phyloP scores from a whole-genome alignment of 2,329 filamentous ascomycete species.

The Ascocoryne sarcoides region DNA sequence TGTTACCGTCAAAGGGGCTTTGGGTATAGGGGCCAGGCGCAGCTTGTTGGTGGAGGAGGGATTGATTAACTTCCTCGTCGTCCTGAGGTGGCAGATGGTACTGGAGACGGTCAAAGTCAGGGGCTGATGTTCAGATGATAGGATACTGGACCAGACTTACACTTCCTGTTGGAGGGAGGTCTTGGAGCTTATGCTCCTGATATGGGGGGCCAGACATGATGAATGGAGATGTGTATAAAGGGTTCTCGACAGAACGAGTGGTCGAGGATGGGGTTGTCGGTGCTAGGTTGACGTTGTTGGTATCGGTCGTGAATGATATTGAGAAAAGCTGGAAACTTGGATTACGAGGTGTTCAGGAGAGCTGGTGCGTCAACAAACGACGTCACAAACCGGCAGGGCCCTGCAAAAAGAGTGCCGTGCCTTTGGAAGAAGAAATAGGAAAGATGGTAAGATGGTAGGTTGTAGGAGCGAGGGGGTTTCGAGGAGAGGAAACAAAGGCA shows the following conservation, averaged over 20 bases:
- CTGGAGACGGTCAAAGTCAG: slow-evolving; percentile 5
- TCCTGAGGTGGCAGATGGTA: slow-evolving; percentile 40
- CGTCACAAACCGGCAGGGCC: neutral
- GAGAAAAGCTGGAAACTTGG: neutral
- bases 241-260: neutral
- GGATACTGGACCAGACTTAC: slow-evolving; percentile 37
- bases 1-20: slow-evolving; percentile 37
- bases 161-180: slow-evolving; percentile 50
- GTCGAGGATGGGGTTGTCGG: neutral
- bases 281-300: neutral
- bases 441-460: neutral
- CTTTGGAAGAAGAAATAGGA: neutral
- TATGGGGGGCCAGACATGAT: slow-evolving; percentile 54
- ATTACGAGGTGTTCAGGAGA: neutral
- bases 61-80: slow-evolving; percentile 46
- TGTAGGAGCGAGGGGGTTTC: neutral
- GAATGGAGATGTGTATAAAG: slow-evolving; percentile 1
- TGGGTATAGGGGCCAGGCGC: slow-evolving; percentile 32
- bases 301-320: neutral
- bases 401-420: neutral
- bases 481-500: neutral
- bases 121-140: neutral
- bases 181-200: slow-evolving; percentile 57
- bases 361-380: neutral
- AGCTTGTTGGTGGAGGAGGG: slow-evolving; percentile 45